Evolutionary conservation across 2,329 filamentous ascomycete genomes (phyloP).

Genomic region (Tolypocladium album): DNA sequence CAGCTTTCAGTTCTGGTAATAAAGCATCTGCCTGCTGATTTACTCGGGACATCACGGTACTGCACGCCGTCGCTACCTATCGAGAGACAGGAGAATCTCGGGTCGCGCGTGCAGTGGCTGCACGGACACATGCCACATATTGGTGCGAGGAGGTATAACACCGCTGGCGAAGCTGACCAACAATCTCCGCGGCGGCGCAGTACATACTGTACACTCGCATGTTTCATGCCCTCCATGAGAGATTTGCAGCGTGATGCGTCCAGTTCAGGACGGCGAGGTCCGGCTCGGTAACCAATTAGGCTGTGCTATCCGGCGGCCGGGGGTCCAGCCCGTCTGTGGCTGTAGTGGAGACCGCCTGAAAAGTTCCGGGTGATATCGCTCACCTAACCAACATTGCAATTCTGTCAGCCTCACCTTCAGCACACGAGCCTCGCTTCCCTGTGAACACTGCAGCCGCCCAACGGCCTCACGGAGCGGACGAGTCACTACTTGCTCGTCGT

Average conservation of each 20-base stretch:
- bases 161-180: background rate
- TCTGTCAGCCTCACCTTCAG: background rate
- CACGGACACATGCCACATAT: background rate
- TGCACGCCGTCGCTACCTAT: background rate
- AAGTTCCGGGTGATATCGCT: background rate
- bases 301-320: background rate
- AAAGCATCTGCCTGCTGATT: background rate
- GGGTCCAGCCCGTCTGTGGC: background rate
- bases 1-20: background rate
- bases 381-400: background rate
- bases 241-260: background rate
- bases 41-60: background rate
- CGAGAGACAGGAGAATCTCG: background rate
- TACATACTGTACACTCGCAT: background rate
- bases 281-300: background rate
- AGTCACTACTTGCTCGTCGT: background rate
- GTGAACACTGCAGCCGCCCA: background rate
- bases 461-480: background rate
- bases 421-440: background rate
- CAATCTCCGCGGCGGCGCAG: background rate
- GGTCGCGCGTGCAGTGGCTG: background rate
- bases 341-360: background rate
- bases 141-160: background rate
- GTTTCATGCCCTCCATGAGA: background rate
- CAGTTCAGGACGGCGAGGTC: background rate